Conservation (phyloP, 768 basidiomycete species). For the Clavulina sp. region DNA sequence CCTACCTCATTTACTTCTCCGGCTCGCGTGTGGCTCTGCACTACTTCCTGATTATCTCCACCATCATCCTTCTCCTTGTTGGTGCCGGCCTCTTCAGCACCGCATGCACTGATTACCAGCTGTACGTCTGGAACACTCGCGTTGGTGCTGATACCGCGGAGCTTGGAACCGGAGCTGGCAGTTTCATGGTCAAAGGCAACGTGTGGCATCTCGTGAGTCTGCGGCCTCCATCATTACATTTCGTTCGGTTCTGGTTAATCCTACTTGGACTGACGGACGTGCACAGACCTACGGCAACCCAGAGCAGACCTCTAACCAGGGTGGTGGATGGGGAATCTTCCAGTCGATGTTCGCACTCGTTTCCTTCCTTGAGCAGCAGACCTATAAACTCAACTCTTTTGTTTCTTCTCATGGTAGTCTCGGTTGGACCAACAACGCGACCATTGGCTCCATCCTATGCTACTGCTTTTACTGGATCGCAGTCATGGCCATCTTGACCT, state of each 20-base stretch:
- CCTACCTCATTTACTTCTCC: slow-evolving; percentile 57
- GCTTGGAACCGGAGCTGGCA: slow-evolving; percentile 53
- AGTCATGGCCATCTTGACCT: slow-evolving; percentile 48
- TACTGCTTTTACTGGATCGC: slow-evolving; percentile 91
- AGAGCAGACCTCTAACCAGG: slow-evolving; percentile 27
- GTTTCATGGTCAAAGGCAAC: slow-evolving; percentile 60
- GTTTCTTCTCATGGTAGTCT: slow-evolving; percentile 16
- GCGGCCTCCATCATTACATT: background rate
- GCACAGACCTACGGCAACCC: slow-evolving; percentile 50
- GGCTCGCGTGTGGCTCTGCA: slow-evolving; percentile 64
- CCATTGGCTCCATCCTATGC: slow-evolving; percentile 59
- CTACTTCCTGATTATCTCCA: slow-evolving; percentile 82
- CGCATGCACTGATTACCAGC: slow-evolving; percentile 54
- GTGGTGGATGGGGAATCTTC: slow-evolving; percentile 65
- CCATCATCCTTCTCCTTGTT: slow-evolving; percentile 80
- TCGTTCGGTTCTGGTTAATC: background rate
- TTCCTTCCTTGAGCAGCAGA: too few relatives aligned
- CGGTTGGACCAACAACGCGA: slow-evolving; percentile 77
- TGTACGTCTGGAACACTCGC: slow-evolving; percentile 39
- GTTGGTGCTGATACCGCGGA: slow-evolving; percentile 50
- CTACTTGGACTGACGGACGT: background rate
- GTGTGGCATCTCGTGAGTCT: slow-evolving; percentile 54
- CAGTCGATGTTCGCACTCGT: slow-evolving; percentile 53
- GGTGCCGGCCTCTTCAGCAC: slow-evolving; percentile 86
- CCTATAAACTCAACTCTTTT: background rate